phyloP scores from a whole-genome alignment of 106 monocot genomes.

The Dendrobium nobile region DNA sequence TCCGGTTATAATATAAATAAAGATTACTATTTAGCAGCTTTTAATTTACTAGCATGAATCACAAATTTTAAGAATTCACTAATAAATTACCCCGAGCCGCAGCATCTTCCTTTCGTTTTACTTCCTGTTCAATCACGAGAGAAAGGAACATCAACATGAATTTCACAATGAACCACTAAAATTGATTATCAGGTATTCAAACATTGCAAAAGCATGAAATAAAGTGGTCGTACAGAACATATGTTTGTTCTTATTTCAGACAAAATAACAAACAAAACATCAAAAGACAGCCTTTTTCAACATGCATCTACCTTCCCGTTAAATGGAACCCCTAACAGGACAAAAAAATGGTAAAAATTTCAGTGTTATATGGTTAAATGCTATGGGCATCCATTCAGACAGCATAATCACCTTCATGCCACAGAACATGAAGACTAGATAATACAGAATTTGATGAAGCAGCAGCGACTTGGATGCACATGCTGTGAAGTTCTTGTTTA shows the following conservation, averaged over 20 bases:
- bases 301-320: too few relatives aligned
- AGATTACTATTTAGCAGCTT: not conserved
- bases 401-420: too few relatives aligned
- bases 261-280: not conserved
- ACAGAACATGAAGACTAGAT: too few relatives aligned
- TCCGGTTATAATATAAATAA: not conserved
- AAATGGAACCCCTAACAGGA: too few relatives aligned
- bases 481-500: not conserved
- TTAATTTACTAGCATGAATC: not conserved
- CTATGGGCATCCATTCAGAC: too few relatives aligned
- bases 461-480: not conserved
- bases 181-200: not conserved
- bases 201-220: not conserved
- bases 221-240: not conserved
- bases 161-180: not conserved
- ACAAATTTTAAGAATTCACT: not conserved
- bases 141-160: not conserved
- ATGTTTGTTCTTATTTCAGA: not conserved
- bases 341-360: too few relatives aligned
- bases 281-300: too few relatives aligned
- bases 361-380: too few relatives aligned
- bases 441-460: not conserved
- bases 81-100: slow-evolving; percentile 49
- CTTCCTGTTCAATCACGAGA: slow-evolving; percentile 31
- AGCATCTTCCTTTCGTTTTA: slow-evolving; percentile 82